Evolutionary conservation across 148 eudicot genomes (phyloP).

Genomic region (Nepenthes mirabilis): DNA sequence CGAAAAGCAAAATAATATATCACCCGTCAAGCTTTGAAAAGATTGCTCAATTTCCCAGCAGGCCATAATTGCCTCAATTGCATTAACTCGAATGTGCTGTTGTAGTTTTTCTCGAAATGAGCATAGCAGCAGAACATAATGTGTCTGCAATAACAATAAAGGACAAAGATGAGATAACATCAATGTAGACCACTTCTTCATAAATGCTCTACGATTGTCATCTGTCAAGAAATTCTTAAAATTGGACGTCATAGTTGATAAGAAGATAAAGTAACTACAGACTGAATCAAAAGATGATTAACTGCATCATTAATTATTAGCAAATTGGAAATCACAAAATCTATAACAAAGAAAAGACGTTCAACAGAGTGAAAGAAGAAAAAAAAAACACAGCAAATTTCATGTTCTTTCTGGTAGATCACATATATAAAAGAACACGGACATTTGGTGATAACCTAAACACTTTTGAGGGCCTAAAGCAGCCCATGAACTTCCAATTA

Average conservation of each 20-base stretch:
- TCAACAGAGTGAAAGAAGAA: too few relatives aligned
- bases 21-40: constrained; percentile 85
- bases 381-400: too few relatives aligned
- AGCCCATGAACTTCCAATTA: too few relatives aligned
- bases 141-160: constrained; percentile 36
- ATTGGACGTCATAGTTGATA: not conserved
- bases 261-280: not conserved
- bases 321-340: too few relatives aligned
- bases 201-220: not conserved
- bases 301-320: too few relatives aligned
- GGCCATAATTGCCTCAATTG: constrained; percentile 98
- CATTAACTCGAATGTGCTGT: constrained; percentile 91
- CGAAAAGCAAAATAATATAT: constrained; percentile 2
- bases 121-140: constrained; percentile 76
- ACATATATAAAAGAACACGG: too few relatives aligned
- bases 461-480: too few relatives aligned
- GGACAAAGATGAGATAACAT: not conserved
- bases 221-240: not conserved
- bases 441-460: too few relatives aligned
- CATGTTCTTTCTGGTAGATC: too few relatives aligned
- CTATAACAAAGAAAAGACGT: too few relatives aligned
- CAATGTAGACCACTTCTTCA: not conserved
- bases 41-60: constrained; percentile 98
- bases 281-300: too few relatives aligned
- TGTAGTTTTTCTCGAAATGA: constrained; percentile 89